Evolutionary conservation across 2,329 filamentous ascomycete species (phyloP).

Genomic region (Paracorniculantispora psalliotae): DNA sequence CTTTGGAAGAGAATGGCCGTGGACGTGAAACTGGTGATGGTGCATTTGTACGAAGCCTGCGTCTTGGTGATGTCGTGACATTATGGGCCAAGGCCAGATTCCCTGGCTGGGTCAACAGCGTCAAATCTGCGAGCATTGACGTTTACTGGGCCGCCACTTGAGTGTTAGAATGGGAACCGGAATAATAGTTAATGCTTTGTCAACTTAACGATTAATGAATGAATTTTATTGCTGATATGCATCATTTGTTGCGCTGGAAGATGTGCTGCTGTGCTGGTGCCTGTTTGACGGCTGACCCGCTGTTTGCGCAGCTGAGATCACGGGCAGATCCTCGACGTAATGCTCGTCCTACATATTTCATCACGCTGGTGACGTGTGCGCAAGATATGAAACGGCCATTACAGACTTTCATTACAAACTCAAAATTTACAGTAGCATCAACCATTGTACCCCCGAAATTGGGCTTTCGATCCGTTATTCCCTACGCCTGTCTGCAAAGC

Average conservation of each 20-base stretch:
- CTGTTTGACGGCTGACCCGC: not conserved
- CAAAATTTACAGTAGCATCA: not conserved
- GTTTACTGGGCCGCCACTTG: slow-evolving; percentile 51
- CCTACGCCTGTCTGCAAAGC: not conserved
- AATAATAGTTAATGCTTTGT: not conserved
- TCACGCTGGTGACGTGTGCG: not conserved
- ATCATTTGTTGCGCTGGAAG: not conserved
- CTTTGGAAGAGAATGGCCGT: slow-evolving; percentile 40
- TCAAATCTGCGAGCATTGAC: slow-evolving; percentile 47
- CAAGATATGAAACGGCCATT: not conserved
- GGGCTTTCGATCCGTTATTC: not conserved
- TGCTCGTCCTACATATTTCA: not conserved
- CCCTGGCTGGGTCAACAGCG: slow-evolving; percentile 46
- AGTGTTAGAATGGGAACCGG: not conserved
- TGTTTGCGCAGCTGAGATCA: not conserved
- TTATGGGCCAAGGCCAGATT: slow-evolving; percentile 58
- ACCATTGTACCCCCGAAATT: no score
- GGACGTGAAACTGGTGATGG: slow-evolving; percentile 48
- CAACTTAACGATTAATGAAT: not conserved
- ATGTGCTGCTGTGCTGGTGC: not conserved
- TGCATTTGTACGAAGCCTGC: slow-evolving; percentile 50
- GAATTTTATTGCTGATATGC: not conserved
- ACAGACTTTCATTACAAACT: not conserved
- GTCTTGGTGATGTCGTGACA: slow-evolving; percentile 56
- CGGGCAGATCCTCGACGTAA: not conserved